Base-by-base conservation (phyloP, 2,329 filamentous ascomycete species). In the Madurella mycetomatis region DNA sequence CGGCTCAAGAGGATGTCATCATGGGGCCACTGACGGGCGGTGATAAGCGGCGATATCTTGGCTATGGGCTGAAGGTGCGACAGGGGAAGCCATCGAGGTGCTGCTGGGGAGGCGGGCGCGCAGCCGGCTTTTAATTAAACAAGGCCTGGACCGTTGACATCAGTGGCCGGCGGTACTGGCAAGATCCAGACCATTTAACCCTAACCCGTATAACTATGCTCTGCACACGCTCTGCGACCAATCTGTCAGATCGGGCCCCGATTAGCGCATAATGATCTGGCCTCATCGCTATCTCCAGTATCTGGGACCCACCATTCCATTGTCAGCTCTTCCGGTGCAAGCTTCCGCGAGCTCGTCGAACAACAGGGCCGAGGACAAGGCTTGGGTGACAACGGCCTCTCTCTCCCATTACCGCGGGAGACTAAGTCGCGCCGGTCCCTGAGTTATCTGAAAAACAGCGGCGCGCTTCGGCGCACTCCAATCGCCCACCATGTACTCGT, bases 401-500 rank as follows among this genome's bases (percentile, higher is more conserved):
- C 47, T 39, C 18, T 18, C 39, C 9, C 32, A 31, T 40, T 39
- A 25, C 19, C 12, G 5, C 32, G 48, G 51, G 50, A 46, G 41
- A 25, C 40, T 44, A 32, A 52, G 41, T 50, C 32, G 9, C 30
- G 40, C 40, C 39, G 11, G 17, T 19, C 17, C 25, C 16, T n/a
- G 16, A 18, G 12, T 31, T 13, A 13, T 15, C 39, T 5, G 9
- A 47, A 34, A 34, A 49, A 13, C 47, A 37, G 40, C 43, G 51
- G 32, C 49, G 31, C n/a, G 17, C 42, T 39, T 39, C 46, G 41
- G 39, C 47, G 45, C 53, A 54, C 30, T 8, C 49, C 49, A 30
- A 44, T 37, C 43, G 54, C 48, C 67, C 75, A 79, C 57, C 57
- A 97, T 99, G 94, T 87, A 96, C 74, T 95, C 90, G 68, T 83